Evolutionary conservation across 768 basidiomycete genomes (phyloP).

Genomic region (Boletus sp.): DNA sequence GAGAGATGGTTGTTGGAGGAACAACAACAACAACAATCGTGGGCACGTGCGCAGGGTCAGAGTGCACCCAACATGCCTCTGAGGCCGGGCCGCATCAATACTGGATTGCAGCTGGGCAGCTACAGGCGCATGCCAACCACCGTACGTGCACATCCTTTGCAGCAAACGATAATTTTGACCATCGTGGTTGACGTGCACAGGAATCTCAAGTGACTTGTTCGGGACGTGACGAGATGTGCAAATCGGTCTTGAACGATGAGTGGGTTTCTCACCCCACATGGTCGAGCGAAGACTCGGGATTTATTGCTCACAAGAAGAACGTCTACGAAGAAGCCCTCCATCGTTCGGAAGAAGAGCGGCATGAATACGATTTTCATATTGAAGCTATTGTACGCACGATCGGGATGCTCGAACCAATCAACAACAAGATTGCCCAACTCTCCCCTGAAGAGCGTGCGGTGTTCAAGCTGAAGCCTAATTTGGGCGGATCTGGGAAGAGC

Average conservation of each 20-base stretch:
- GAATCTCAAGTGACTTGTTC: constrained; percentile 88
- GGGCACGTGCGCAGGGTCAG: constrained; percentile 50
- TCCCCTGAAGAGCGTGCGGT: constrained; percentile 70
- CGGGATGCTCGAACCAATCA: constrained; percentile 85
- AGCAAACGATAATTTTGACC: background rate
- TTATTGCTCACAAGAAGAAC: constrained; percentile 90
- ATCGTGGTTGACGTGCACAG: constrained; percentile 37
- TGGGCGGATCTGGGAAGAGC: constrained; percentile 79
- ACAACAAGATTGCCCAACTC: constrained; percentile 81
- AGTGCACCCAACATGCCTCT: constrained; percentile 33
- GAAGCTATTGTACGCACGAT: constrained; percentile 94
- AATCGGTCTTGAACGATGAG: constrained; percentile 93
- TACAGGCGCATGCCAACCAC: constrained; percentile 80
- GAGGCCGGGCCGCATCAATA: constrained; percentile 61
- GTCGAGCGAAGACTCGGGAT: constrained; percentile 91
- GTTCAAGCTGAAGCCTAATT: constrained; percentile 87
- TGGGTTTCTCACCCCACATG: constrained; percentile 98
- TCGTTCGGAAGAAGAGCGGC: constrained; percentile 95
- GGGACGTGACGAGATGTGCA: constrained; percentile 96
- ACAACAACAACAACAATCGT: constrained; percentile 43
- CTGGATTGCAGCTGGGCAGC: constrained; percentile 77
- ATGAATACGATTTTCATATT: constrained; percentile 98
- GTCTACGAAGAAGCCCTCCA: constrained; percentile 95
- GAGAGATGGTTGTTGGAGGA: constrained; percentile 51
- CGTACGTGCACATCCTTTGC: constrained; percentile 48